Conservation (phyloP, 805 yeast genomes). For the Blastobotrys muscicola region DNA sequence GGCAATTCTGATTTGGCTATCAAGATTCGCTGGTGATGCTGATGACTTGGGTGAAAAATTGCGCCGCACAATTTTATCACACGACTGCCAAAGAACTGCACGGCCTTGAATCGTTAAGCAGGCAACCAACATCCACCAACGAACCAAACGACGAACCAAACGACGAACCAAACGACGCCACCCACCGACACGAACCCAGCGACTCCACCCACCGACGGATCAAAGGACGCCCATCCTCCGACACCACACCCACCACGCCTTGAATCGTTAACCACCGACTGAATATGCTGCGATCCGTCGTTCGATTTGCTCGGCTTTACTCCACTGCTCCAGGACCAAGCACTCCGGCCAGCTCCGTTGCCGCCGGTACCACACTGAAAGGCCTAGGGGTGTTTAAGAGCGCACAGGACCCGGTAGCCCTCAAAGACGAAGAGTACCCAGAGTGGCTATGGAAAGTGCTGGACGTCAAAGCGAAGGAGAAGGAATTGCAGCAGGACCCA, state of each 20-base stretch:
- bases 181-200: no score
- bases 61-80: no score
- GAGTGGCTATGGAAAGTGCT: constrained; percentile 88
- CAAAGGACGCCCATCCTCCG: no score
- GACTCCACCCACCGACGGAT: no score
- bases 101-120: no score
- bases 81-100: no score
- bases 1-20: neutral
- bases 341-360: no score
- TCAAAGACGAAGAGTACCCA: constrained; percentile 84
- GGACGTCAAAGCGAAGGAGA: constrained; percentile 54
- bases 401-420: constrained; percentile 83
- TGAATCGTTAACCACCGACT: neutral
- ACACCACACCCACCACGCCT: neutral
- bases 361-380: constrained; percentile 47
- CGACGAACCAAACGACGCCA: no score
- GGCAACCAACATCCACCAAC: no score
- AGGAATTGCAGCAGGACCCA: constrained; percentile 49
- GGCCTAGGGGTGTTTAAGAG: constrained; percentile 65
- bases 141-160: no score
- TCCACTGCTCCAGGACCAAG: no score
- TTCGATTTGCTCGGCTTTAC: neutral
- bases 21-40: neutral
- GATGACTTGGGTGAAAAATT: neutral
- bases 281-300: neutral